Conservation (phyloP, 192 early-diverging fungal genomes). For the Podila epigama region DNA sequence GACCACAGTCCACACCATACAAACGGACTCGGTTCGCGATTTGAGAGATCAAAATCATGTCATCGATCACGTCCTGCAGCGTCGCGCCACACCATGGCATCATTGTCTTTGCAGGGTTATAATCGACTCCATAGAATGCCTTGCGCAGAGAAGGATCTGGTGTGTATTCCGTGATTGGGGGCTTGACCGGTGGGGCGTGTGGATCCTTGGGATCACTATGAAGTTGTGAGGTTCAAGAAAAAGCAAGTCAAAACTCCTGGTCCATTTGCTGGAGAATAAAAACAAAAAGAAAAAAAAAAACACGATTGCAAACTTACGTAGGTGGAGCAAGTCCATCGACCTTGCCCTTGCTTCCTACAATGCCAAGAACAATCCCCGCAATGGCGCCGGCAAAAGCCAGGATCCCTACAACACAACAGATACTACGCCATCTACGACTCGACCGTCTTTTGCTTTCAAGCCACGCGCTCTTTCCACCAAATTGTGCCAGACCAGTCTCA, state of each 20-base stretch:
- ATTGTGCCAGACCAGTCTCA: too few relatives aligned
- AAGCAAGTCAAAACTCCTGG: neutral
- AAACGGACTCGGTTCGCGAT: slow-evolving; percentile 52
- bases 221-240: neutral
- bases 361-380: slow-evolving; percentile 24
- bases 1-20: slow-evolving; percentile 54
- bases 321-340: slow-evolving; percentile 36
- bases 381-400: slow-evolving; percentile 12
- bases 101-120: slow-evolving; percentile 45
- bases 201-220: neutral
- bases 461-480: slow-evolving; percentile 20
- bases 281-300: neutral
- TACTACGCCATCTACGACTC: slow-evolving; percentile 35
- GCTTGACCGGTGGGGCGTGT: neutral
- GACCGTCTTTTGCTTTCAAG: slow-evolving; percentile 15
- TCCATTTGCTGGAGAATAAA: neutral
- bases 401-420: slow-evolving; percentile 19
- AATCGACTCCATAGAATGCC: slow-evolving; percentile 53
- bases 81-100: slow-evolving; percentile 50
- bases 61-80: slow-evolving; percentile 46
- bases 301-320: slow-evolving; percentile 1
- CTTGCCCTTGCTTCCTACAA: slow-evolving; percentile 20
- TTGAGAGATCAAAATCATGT: slow-evolving; percentile 51
- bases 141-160: slow-evolving; percentile 42
- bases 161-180: slow-evolving; percentile 24